These are phyloP conservation scores for Eimeria tenella DNA, from an alignment of 169 alveolate genomes.

Conservation along the genomic window DNA sequence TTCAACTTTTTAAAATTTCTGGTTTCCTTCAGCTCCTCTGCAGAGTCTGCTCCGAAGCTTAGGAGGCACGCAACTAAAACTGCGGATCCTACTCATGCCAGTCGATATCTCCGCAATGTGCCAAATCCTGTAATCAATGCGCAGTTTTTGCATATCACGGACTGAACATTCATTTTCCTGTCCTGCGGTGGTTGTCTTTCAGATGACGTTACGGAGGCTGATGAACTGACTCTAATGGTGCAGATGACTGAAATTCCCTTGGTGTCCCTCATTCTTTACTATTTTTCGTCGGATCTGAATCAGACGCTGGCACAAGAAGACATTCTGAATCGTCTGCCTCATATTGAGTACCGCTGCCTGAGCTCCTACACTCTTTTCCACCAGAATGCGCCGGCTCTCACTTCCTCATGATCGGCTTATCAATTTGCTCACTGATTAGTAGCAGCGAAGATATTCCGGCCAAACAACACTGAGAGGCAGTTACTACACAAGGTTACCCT, in stretches of 20 bases:
- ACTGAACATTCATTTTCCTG: not conserved
- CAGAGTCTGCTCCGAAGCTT: too few relatives aligned
- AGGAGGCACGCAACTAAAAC: too few relatives aligned
- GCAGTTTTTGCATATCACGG: too few relatives aligned
- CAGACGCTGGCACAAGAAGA: conserved; percentile 80
- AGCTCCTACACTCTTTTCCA: conserved; percentile 80
- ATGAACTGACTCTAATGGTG: conserved; percentile 78
- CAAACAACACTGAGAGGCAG: too few relatives aligned
- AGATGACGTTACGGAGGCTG: conserved; percentile 81
- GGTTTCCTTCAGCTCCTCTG: too few relatives aligned
- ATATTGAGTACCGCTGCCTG: conserved; percentile 85
- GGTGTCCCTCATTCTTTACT: conserved; percentile 80
- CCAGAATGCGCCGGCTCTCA: conserved; percentile 19
- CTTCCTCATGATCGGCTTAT: not conserved
- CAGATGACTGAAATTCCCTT: conserved; percentile 77
- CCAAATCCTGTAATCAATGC: not conserved
- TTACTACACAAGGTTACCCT: too few relatives aligned
- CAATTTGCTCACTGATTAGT: not conserved
- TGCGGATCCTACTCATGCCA: too few relatives aligned
- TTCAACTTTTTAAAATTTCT: too few relatives aligned
- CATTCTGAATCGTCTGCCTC: conserved; percentile 85
- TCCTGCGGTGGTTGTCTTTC: conserved; percentile 13
- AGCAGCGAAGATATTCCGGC: too few relatives aligned
- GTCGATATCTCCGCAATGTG: too few relatives aligned
- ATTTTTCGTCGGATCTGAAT: conserved; percentile 76